phyloP scores from a whole-genome alignment of 1,139 yeast genomes.

The Candida sp. region DNA sequence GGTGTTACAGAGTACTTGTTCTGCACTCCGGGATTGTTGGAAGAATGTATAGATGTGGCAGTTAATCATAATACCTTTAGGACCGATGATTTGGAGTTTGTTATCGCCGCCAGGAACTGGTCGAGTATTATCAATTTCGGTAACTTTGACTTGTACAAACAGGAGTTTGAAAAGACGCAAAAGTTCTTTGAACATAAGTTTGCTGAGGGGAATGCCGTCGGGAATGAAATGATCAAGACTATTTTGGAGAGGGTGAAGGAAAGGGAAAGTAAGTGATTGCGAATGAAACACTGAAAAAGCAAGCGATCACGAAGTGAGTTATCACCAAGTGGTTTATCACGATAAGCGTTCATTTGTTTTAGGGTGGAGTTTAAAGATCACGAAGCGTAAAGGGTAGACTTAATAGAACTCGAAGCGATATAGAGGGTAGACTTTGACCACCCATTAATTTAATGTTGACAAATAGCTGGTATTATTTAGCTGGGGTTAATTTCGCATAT shows the following conservation, averaged over 20 bases:
- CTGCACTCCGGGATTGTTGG: constrained; percentile 77
- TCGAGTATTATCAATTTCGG: constrained; percentile 76
- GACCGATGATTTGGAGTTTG: constrained; percentile 83
- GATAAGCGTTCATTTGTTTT: no score
- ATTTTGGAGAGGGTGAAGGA: constrained; percentile 55
- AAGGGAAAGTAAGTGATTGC: constrained; percentile 16
- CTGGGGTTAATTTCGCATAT: no score
- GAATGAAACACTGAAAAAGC: no score
- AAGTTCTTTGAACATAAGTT: constrained; percentile 81
- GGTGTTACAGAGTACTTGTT: constrained; percentile 94
- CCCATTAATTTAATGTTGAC: no score
- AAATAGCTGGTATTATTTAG: no score
- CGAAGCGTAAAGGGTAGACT: no score
- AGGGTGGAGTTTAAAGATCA: no score
- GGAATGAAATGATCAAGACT: constrained; percentile 96
- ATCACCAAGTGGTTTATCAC: no score
- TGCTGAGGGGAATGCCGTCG: constrained; percentile 82
- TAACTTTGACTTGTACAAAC: constrained; percentile 67
- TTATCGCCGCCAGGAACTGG: constrained; percentile 83
- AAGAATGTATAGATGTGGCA: constrained; percentile 74
- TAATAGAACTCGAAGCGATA: no score
- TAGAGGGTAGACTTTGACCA: no score
- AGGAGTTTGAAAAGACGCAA: constrained; percentile 76
- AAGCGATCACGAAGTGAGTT: no score
- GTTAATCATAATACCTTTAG: constrained; percentile 66